Base-by-base conservation (phyloP, 2,329 filamentous ascomycete genomes). In the Dactylonectria macrodidyma region DNA sequence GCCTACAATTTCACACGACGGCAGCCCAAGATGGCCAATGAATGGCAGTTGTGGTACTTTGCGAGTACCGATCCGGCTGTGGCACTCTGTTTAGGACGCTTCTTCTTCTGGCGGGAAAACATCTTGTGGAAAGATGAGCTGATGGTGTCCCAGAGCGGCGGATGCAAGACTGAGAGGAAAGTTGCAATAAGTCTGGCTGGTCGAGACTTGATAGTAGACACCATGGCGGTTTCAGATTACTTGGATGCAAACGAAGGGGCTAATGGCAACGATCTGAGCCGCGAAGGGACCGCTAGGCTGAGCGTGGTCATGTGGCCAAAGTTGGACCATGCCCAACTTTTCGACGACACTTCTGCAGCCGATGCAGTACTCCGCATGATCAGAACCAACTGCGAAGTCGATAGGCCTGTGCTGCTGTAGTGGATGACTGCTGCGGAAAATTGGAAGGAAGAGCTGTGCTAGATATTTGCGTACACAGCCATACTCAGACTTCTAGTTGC, bases 61-160 rank as follows among this genome's bases (percentile, higher is more conserved):
- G 92, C 89, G 6, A 89, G 86, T 51, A 90, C 86, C 61, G 92
- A 94, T 71, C 88, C 90, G 33, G 90, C 90, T 2, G 89, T 92
- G 2, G 87, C 91, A 10, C 86, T 91, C 63, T 89, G 88, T 10
- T 81, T 94, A 1, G 88, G 86, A 0, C 82, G 91, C 3, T 86
- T 90, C 73, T 93, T 94, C 80, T 93, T 92, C 79, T 94, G 92
- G 92, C 84, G 84, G 30, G 86, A 93, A 71, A 93, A 91, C 70
- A 88, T 92, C 46, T 80, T 92, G 8, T 94, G 92, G 91, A 89
- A 88, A 71, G 89, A 93, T 55, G 89, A 92, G 68, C 78, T 93
- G 52, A 69, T 85, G 41, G 66, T 52, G 0, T 66, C 61, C 22
- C 59, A 66, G 19, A 67, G 54, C 69, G 60, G 65, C 4, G 70